Conservation (phyloP, 495 filamentous ascomycete genomes). For the Staphylotrichum longicolle region DNA sequence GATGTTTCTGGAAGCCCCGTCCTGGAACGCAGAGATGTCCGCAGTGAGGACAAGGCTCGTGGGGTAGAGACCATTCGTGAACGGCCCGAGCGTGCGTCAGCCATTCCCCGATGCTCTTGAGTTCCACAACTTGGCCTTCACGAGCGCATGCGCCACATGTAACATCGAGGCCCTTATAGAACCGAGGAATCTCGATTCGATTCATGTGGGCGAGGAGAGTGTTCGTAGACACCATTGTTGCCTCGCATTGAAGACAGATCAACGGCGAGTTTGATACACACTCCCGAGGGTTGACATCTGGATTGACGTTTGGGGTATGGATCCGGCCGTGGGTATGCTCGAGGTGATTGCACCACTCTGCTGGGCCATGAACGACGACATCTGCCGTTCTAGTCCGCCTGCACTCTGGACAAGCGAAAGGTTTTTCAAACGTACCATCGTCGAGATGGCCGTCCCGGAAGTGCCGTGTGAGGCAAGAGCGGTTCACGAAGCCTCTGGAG, state of each 20-base stretch:
- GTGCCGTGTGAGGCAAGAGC: conserved; percentile 18
- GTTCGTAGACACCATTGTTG: conserved; percentile 14
- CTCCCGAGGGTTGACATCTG: conserved; percentile 8
- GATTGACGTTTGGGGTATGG: conserved; percentile 19
- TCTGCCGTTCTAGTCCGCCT: conserved; percentile 13
- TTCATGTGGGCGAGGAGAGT: conserved; percentile 20
- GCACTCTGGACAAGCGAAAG: conserved; percentile 15
- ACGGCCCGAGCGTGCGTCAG: conserved; percentile 17
- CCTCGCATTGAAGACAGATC: conserved; percentile 17
- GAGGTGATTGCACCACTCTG: conserved; percentile 17
- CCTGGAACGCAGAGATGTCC: conserved; percentile 17
- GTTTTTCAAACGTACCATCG: conserved; percentile 17
- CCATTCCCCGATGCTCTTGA: conserved; percentile 17
- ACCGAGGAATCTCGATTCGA: conserved; percentile 19
- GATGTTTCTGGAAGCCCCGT: conserved; percentile 11
- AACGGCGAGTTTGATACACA: conserved; percentile 17
- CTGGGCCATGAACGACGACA: conserved; percentile 15
- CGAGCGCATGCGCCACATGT: conserved; percentile 16
- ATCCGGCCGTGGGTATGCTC: conserved; percentile 18
- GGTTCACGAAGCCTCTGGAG: conserved; percentile 11
- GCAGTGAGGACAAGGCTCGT: conserved; percentile 9
- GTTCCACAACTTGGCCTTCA: conserved; percentile 18
- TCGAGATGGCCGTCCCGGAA: conserved; percentile 15
- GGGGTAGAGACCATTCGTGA: conserved; percentile 15
- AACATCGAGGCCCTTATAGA: conserved; percentile 12